phyloP scores from a whole-genome alignment of 2,329 filamentous ascomycete genomes.

The Xylaria sp. region DNA sequence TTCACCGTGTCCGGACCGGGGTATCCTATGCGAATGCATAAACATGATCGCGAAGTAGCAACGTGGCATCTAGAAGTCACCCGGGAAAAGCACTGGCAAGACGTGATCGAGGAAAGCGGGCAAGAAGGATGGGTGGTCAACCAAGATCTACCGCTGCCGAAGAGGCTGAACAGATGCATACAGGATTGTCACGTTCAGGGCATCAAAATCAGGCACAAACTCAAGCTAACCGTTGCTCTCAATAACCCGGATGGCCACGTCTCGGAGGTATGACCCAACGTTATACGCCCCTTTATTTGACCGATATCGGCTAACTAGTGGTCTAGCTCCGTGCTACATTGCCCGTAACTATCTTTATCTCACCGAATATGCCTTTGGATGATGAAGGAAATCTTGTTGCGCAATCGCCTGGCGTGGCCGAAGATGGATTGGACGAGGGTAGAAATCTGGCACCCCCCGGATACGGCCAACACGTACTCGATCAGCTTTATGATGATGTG shows the following conservation, averaged over 20 bases:
- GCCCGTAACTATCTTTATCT: slow-evolving; percentile 93
- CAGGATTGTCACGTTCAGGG: slow-evolving; percentile 90
- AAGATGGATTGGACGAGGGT: slow-evolving; percentile 54
- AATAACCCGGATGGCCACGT: slow-evolving; percentile 95
- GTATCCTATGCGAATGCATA: slow-evolving; percentile 64
- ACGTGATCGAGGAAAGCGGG: slow-evolving; percentile 74
- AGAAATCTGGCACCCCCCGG: slow-evolving; percentile 82
- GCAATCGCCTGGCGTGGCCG: slow-evolving; percentile 63
- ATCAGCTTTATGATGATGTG: slow-evolving; percentile 89
- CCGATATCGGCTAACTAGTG: slow-evolving; percentile 36
- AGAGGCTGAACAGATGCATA: slow-evolving; percentile 82
- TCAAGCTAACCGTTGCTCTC: slow-evolving; percentile 89
- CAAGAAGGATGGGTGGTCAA: slow-evolving; percentile 73
- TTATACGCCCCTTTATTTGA: slow-evolving; percentile 2
- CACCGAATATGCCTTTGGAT: slow-evolving; percentile 88
- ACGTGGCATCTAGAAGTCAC: slow-evolving; percentile 67
- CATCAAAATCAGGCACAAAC: slow-evolving; percentile 92
- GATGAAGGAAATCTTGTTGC: slow-evolving; percentile 84
- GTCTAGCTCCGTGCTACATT: slow-evolving; percentile 83
- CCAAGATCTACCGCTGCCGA: slow-evolving; percentile 77
- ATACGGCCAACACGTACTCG: slow-evolving; percentile 89
- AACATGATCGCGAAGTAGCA: slow-evolving; percentile 71
- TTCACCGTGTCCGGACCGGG: slow-evolving; percentile 64
- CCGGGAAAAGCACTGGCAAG: slow-evolving; percentile 72
- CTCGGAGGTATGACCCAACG: slow-evolving; percentile 74